Evolutionary conservation across 148 eudicot species (phyloP), one percentile per base, ranked within the genome.

Genomic region (Simmondsia chinensis): DNA sequence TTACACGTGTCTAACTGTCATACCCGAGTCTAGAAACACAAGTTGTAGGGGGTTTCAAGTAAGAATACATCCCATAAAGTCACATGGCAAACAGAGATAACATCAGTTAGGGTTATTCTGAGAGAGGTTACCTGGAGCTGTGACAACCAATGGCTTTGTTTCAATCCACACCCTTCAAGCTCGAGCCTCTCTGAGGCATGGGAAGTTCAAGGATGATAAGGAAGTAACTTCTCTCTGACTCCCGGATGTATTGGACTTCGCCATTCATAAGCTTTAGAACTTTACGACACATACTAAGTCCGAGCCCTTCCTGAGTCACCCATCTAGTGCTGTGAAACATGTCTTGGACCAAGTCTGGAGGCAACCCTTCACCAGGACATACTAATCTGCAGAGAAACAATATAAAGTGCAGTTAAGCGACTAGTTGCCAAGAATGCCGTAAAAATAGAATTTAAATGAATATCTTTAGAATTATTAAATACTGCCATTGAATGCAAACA

Each of bases 351-450:
- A 91, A 45, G 33, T 79, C 87, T 0, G 85, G 83, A 11, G 97
- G 88, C 38, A 91, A 83, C 17, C 97, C 97, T 50, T 91, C 83
- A 6, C 95, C 97, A 0, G 88, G 94, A 58, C 79, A 85, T 16
- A 72, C 77, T 64, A 91, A 72, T 77, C 97, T 91, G 48, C 20
- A 55, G 4, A 19, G 35, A 45, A 4, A 56, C 15, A 37, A 51
- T 10, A 52, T 2, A 18, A 35, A 15, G 25, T 31, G 2, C 3
- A n/a, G n/a, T n/a, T n/a, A n/a, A n/a, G n/a, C n/a, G n/a, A n/a
- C n/a, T n/a, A n/a, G n/a, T n/a, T n/a, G n/a, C n/a, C n/a, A n/a
- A n/a, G n/a, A n/a, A n/a, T n/a, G n/a, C n/a, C n/a, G n/a, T n/a
- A n/a, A n/a, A n/a, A n/a, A n/a, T n/a, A n/a, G n/a, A n/a, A n/a